A percentile compares a stretch with the other conserved stretches of the same genome.
Evolutionary conservation across 2,329 filamentous ascomycete species (phyloP).

Genomic region (Hypoxylon sp.): DNA sequence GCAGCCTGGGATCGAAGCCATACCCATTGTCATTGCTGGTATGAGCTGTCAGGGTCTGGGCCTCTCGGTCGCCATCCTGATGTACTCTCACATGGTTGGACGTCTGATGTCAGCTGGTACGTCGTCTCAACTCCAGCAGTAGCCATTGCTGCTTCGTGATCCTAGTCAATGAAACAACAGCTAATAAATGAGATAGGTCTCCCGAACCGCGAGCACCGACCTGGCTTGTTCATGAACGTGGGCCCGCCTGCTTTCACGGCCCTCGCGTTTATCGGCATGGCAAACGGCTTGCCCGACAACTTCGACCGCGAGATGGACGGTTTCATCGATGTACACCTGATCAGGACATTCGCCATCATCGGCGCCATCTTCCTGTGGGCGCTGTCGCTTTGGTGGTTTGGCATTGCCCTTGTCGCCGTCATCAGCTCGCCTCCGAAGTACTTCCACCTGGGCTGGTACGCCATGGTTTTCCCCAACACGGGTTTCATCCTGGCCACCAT

Average conservation of each 20-base stretch:
- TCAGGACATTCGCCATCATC: conserved; percentile 57
- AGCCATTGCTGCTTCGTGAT: background rate
- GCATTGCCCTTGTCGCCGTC: conserved; percentile 57
- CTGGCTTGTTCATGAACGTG: conserved; percentile 79
- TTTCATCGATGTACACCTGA: conserved; percentile 53
- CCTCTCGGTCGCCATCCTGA: conserved; percentile 71
- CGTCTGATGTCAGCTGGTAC: conserved; percentile 69
- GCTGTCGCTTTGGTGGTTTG: conserved; percentile 66
- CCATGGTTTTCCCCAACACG: conserved; percentile 68
- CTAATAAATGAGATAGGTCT: conserved; percentile 53
- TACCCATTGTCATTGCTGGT: conserved; percentile 72
- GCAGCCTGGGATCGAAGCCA: conserved; percentile 63
- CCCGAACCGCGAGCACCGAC: conserved; percentile 68
- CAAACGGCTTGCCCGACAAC: conserved; percentile 59
- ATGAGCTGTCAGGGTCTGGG: conserved; percentile 75
- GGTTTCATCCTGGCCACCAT: conserved; percentile 67
- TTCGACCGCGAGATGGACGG: conserved; percentile 55
- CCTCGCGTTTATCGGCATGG: conserved; percentile 73
- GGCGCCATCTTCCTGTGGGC: conserved; percentile 70
- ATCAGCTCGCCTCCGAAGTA: conserved; percentile 55
- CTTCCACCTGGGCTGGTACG: conserved; percentile 71
- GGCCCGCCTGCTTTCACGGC: conserved; percentile 77
- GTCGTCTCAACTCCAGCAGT: conserved; percentile 11
- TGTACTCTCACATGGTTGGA: conserved; percentile 77
- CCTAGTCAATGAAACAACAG: background rate